Evolutionary conservation across 352 stramenopile genomes (phyloP).

Genomic region (Bremia lactucae): DNA sequence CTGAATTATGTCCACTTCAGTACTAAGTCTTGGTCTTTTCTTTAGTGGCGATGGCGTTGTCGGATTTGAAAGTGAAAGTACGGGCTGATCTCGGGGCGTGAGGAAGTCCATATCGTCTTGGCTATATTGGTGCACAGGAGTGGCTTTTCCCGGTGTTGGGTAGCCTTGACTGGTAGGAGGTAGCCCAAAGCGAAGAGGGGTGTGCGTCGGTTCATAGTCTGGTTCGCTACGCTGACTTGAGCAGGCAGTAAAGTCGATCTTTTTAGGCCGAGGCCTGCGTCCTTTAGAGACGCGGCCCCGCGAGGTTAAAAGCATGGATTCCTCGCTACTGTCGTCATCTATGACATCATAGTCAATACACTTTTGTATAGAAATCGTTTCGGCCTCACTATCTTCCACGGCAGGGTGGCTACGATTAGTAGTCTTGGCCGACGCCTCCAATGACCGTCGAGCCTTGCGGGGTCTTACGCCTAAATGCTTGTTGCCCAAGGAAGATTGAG

Average conservation of each 20-base stretch:
- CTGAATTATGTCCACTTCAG: constrained; percentile 25
- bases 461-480: constrained; percentile 12
- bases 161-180: constrained; percentile 26
- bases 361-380: constrained; percentile 44
- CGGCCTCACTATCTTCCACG: constrained; percentile 21
- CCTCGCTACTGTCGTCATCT: constrained; percentile 48
- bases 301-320: constrained; percentile 16
- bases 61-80: constrained; percentile 71
- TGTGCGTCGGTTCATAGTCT: constrained; percentile 39
- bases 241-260: constrained; percentile 60
- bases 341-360: constrained; percentile 65
- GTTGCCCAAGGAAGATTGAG: constrained; percentile 20
- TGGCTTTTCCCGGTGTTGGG: constrained; percentile 17
- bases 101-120: constrained; percentile 82
- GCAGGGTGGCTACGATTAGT: constrained; percentile 9
- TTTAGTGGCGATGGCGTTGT: constrained; percentile 76
- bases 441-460: constrained; percentile 26
- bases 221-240: constrained; percentile 66
- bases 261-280: constrained; percentile 37
- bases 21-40: constrained; percentile 46
- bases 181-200: constrained; percentile 17
- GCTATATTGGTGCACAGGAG: constrained; percentile 62
- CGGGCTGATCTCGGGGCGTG: constrained; percentile 71
- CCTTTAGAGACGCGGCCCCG: constrained; percentile 28
- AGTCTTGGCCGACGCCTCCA: constrained; percentile 23